phyloP scores from a whole-genome alignment of 192 early-diverging fungal genomes.

The Podila clonocystis region DNA sequence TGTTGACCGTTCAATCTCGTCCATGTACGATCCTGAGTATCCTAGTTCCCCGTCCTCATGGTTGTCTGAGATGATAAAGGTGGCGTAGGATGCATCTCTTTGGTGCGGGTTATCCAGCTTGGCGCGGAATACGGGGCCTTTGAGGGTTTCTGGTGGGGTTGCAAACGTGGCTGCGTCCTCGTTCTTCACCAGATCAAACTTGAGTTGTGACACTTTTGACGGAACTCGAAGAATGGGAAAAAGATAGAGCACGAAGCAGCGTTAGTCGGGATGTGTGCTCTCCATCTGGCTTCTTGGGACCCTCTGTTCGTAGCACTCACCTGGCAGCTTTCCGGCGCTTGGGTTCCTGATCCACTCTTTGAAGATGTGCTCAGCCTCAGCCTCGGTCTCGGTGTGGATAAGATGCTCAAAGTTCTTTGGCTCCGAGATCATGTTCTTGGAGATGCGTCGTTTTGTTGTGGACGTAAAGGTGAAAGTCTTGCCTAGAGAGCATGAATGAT shows the following conservation, averaged over 20 bases:
- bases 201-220: constrained; percentile 50
- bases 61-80: constrained; percentile 42
- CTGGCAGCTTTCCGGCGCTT: constrained; percentile 51
- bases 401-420: constrained; percentile 55
- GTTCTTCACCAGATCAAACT: constrained; percentile 38
- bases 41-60: constrained; percentile 1
- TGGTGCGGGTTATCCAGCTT: constrained; percentile 19
- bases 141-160: constrained; percentile 44
- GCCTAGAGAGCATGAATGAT: constrained; percentile 4
- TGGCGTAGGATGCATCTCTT: constrained; percentile 41
- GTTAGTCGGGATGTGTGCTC: neutral
- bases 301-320: constrained; percentile 23
- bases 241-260: neutral
- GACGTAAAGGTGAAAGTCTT: constrained; percentile 41
- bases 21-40: neutral
- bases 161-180: constrained; percentile 36
- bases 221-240: constrained; percentile 39
- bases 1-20: constrained; percentile 30
- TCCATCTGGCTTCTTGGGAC: neutral
- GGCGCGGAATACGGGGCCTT: constrained; percentile 28
- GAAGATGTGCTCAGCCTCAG: constrained; percentile 50
- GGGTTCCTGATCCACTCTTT: constrained; percentile 46
- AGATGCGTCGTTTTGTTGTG: constrained; percentile 41
- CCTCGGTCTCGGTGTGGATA: constrained; percentile 54
- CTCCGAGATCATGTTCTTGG: constrained; percentile 53